A percentile compares a stretch with the other conserved stretches of the same genome.
These are phyloP conservation scores for Hypoxylon trugodes DNA, from an alignment of 495 filamentous ascomycete species.

Conservation along the genomic window DNA sequence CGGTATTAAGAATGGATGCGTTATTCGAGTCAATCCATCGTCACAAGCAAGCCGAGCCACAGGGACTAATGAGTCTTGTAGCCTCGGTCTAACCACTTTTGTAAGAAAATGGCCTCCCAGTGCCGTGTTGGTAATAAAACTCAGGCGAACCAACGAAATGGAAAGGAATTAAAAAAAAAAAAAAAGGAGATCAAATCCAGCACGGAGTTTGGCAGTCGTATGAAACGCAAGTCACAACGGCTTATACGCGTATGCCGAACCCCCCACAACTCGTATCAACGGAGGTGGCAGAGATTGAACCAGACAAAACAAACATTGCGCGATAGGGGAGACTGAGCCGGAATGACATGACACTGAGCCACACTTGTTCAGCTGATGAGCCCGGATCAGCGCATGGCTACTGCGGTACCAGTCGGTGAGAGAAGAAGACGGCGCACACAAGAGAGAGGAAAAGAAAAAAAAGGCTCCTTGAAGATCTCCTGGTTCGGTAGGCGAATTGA, in stretches of 20 bases:
- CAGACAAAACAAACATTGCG: slow-evolving; percentile 29
- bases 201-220: slow-evolving; percentile 11
- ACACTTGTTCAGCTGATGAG: slow-evolving; percentile 38
- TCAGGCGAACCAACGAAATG: slow-evolving; percentile 13
- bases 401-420: slow-evolving; percentile 37
- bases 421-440: too few species aligned
- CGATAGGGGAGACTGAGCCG: slow-evolving; percentile 20
- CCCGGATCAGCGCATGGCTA: slow-evolving; percentile 31
- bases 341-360: slow-evolving; percentile 33
- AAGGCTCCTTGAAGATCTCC: slow-evolving; percentile 28
- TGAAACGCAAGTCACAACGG: slow-evolving; percentile 15
- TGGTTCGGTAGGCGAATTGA: slow-evolving; percentile 21
- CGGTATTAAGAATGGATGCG: slow-evolving; percentile 14
- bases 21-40: slow-evolving; percentile 12
- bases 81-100: slow-evolving; percentile 28
- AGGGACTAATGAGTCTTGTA: slow-evolving; percentile 18
- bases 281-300: background rate
- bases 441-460: background rate
- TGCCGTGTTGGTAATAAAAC: slow-evolving; percentile 9
- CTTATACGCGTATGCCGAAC: slow-evolving; percentile 19
- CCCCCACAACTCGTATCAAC: slow-evolving; percentile 39
- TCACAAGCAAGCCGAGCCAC: slow-evolving; percentile 37
- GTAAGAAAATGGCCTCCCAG: background rate
- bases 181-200: slow-evolving; percentile 6
- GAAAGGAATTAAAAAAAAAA: background rate